Evolutionary conservation across 2,329 filamentous ascomycete genomes (phyloP), one percentile per base, ranked within the genome.

Genomic region (Talaromyces sp.): DNA sequence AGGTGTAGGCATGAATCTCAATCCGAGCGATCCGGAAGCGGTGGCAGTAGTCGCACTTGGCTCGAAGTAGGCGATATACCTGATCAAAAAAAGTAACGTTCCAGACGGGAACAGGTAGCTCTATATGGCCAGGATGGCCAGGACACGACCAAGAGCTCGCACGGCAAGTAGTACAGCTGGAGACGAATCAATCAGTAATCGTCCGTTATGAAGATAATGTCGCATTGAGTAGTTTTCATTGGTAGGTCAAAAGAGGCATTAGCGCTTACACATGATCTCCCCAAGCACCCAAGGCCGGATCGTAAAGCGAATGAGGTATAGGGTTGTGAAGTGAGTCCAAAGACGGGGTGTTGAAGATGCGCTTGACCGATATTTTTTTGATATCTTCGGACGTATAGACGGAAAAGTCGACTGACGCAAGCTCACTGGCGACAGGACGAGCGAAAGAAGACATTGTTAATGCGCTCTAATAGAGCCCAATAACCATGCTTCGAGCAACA

Each of bases 11-110:
- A 77, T 93, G 91, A 66, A 96, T 81, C 65, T 91, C 85, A 60
- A 87, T 84, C 56, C 88, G 85, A n/a, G 88, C 83, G 74, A 97
- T 83, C 72, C 90, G 91, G 68, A 99, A 87, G 63, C 88, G 87
- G 72, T 93, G 89, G 78, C 96, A 99, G 79, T 96, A 97, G 64
- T 89, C 84, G 75, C 95, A 99, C 76, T 93, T 90, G 60, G 91
- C 89, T 69, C 92, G 88, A 21, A 99, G 83, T 52, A 99, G 82
- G 50, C 91, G 88, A 66, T 96, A 85, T 59, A 93, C 85, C 75
- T 97, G 93, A 73, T 97, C 93, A 82, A 99, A 89, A 72, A 97
- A 98, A 1, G 92, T 90, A n/a, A 93, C 91, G 76, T 99, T 93
- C 75, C 98, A 99, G 59, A 97, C 91, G 54, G 91, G 91, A 12